A percentile compares a stretch with the other conserved stretches of the same genome.
These are phyloP conservation scores for Naumovozyma baii DNA, from an alignment of 805 yeast species.

Conservation along the genomic window DNA sequence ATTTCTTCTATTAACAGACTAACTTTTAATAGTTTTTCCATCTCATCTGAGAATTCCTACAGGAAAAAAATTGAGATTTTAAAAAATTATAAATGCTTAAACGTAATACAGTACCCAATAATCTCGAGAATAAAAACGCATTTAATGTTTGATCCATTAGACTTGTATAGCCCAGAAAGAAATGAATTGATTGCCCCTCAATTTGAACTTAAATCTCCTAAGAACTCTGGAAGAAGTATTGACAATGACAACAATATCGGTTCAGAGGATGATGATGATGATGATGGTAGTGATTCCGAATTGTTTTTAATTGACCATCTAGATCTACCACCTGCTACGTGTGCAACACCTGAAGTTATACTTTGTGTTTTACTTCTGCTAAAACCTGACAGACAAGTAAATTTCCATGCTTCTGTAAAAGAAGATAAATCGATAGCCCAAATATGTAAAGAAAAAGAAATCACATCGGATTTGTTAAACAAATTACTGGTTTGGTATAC, in stretches of 20 bases:
- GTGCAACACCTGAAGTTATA: slow-evolving; percentile 42
- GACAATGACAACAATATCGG: background rate
- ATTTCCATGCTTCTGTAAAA: slow-evolving; percentile 32
- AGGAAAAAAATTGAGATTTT: background rate
- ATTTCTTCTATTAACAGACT: no score
- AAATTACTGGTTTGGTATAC: slow-evolving; percentile 38
- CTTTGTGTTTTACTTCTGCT: slow-evolving; percentile 39
- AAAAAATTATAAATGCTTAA: no score
- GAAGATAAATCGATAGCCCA: slow-evolving; percentile 6
- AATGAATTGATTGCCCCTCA: slow-evolving; percentile 36
- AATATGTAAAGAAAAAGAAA: slow-evolving; percentile 30
- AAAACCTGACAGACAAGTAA: slow-evolving; percentile 40
- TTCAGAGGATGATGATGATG: background rate
- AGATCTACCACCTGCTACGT: slow-evolving; percentile 45
- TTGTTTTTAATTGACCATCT: slow-evolving; percentile 39
- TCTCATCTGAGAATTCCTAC: no score
- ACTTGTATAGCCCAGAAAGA: slow-evolving; percentile 22
- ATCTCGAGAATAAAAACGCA: no score
- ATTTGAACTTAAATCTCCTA: slow-evolving; percentile 47
- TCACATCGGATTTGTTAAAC: slow-evolving; percentile 22
- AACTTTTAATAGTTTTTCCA: no score
- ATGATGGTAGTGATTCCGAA: slow-evolving; percentile 12
- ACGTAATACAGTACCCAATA: no score
- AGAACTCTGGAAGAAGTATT: no score
- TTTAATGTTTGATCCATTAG: slow-evolving; percentile 34